Evolutionary conservation across 2,329 filamentous ascomycete genomes (phyloP).

Genomic region (Aureobasidium lini): DNA sequence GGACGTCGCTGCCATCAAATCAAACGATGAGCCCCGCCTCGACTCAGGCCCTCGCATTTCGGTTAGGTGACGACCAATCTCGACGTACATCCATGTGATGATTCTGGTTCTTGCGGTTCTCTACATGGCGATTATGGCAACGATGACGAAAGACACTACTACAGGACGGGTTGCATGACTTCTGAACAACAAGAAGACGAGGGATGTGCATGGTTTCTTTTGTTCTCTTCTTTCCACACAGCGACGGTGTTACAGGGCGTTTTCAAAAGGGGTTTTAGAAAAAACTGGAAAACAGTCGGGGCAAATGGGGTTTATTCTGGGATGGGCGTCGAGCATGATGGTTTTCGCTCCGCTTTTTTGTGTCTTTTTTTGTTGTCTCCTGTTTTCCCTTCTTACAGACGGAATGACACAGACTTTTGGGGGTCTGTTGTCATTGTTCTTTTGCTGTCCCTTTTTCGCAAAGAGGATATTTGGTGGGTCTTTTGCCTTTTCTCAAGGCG

Average conservation of each 20-base stretch:
- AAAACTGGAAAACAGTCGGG: background rate
- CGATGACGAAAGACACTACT: background rate
- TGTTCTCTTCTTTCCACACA: background rate
- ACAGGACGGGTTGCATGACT: background rate
- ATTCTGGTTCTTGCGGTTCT: background rate
- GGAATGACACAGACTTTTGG: background rate
- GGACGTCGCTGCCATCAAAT: slow-evolving; percentile 1
- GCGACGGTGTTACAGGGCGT: background rate
- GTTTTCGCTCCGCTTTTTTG: background rate
- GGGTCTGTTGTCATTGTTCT: background rate
- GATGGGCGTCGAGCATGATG: slow-evolving; percentile 3
- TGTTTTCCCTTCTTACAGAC: background rate
- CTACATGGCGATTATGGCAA: slow-evolving; percentile 1
- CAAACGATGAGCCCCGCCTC: background rate
- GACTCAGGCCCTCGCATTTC: background rate
- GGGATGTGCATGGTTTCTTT: background rate
- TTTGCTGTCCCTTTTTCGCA: background rate
- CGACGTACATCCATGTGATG: background rate
- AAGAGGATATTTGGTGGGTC: background rate
- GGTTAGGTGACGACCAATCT: slow-evolving; percentile 9
- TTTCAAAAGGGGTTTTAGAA: background rate
- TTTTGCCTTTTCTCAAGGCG: background rate
- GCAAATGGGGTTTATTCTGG: background rate
- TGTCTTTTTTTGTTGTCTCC: background rate
- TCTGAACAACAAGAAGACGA: background rate